Evolutionary conservation across 805 yeast genomes (phyloP).

Genomic region (Danielia reshetovae): DNA sequence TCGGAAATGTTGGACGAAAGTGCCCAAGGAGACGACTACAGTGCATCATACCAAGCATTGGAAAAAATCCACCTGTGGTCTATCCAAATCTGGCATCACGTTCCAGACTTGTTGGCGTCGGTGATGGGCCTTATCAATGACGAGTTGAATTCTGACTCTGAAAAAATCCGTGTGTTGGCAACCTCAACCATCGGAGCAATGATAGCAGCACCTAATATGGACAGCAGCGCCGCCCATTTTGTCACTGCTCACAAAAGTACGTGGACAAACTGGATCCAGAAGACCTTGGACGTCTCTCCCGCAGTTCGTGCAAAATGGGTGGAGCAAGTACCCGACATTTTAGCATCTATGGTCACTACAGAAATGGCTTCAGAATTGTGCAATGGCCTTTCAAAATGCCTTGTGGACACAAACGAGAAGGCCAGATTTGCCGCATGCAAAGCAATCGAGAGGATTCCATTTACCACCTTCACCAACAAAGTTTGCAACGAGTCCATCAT

Average conservation of each 20-base stretch:
- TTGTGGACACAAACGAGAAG: slow-evolving; percentile 70
- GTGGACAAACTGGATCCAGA: slow-evolving; percentile 70
- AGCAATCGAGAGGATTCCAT: slow-evolving; percentile 45
- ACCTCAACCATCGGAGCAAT: slow-evolving; percentile 71
- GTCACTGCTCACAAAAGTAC: slow-evolving; percentile 53
- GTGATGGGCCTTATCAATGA: slow-evolving; percentile 78
- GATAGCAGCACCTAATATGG: slow-evolving; percentile 31
- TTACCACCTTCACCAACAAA: slow-evolving; percentile 43
- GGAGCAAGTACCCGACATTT: slow-evolving; percentile 47
- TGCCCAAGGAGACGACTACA: slow-evolving; percentile 17
- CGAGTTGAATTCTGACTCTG: slow-evolving; percentile 71
- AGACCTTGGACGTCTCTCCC: slow-evolving; percentile 65
- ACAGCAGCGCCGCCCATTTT: slow-evolving; percentile 53
- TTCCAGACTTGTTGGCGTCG: slow-evolving; percentile 70
- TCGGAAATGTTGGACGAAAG: slow-evolving; percentile 68
- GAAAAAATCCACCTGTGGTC: slow-evolving; percentile 60
- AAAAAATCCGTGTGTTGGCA: slow-evolving; percentile 58
- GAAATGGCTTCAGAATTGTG: slow-evolving; percentile 42
- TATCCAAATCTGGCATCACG: slow-evolving; percentile 68
- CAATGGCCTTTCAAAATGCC: slow-evolving; percentile 60
- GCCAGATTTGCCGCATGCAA: slow-evolving; percentile 63
- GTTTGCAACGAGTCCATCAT: slow-evolving; percentile 47
- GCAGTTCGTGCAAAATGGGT: slow-evolving; percentile 70
- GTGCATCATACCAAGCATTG: slow-evolving; percentile 38
- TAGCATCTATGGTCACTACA: slow-evolving; percentile 40